phyloP scores from a whole-genome alignment of 169 alveolate species.

The Cryptosporidium felis region DNA sequence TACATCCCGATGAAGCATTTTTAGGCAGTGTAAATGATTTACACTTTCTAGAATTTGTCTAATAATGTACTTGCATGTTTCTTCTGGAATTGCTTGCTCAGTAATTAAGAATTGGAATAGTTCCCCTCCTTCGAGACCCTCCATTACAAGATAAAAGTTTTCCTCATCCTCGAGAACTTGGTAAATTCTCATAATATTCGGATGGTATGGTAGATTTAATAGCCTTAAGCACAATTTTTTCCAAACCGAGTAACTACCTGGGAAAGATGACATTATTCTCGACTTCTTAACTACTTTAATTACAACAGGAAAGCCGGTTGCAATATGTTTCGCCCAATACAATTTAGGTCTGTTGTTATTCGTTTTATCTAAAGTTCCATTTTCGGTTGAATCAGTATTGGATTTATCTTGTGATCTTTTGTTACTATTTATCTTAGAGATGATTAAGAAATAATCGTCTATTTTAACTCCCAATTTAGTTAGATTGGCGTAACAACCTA shows the following conservation, averaged over 20 bases:
- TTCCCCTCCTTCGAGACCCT: slow-evolving; percentile 89
- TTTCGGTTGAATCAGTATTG: neutral
- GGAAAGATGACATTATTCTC: slow-evolving; percentile 56
- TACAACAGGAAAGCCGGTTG: slow-evolving; percentile 70
- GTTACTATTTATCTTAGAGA: slow-evolving; percentile 25
- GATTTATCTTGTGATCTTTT: slow-evolving; percentile 50
- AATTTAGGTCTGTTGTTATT: slow-evolving; percentile 39
- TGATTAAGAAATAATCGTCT: slow-evolving; percentile 32
- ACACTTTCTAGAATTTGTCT: slow-evolving; percentile 85
- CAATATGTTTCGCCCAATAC: slow-evolving; percentile 69
- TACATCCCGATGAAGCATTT: slow-evolving; percentile 83
- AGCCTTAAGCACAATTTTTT: slow-evolving; percentile 82
- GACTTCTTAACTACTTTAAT: slow-evolving; percentile 53
- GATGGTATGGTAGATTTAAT: slow-evolving; percentile 81
- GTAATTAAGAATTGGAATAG: slow-evolving; percentile 85
- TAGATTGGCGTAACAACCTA: slow-evolving; percentile 50
- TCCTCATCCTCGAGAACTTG: slow-evolving; percentile 87
- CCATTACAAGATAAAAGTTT: slow-evolving; percentile 83
- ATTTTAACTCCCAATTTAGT: slow-evolving; percentile 40
- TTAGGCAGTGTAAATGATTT: slow-evolving; percentile 81
- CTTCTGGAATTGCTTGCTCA: slow-evolving; percentile 88
- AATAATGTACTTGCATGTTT: slow-evolving; percentile 86
- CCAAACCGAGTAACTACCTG: slow-evolving; percentile 78
- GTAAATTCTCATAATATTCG: slow-evolving; percentile 82
- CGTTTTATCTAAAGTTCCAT: neutral